phyloP scores from a whole-genome alignment of 2,329 filamentous ascomycete species.

The Neonectria hederae region DNA sequence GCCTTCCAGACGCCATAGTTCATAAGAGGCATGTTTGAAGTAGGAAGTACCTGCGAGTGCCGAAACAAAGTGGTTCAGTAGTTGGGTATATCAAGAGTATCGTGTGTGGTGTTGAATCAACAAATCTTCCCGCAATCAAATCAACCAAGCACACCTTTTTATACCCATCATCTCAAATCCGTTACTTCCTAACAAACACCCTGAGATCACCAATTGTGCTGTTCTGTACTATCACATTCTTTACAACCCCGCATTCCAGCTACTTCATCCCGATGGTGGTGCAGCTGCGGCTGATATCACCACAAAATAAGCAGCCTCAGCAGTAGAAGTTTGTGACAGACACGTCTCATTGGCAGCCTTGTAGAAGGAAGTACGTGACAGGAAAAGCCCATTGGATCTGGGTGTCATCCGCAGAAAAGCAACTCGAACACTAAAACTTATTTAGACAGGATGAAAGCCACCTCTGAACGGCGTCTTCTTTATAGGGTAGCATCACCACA shows the following conservation, averaged over 20 bases:
- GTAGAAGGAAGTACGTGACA: neutral
- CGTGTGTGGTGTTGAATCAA: neutral
- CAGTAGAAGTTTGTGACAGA: neutral
- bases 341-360: neutral
- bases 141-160: neutral
- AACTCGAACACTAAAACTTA: neutral
- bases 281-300: neutral
- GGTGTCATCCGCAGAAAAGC: neutral
- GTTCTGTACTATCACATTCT: neutral
- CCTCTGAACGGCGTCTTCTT: neutral
- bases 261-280: neutral
- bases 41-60: neutral
- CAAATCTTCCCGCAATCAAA: neutral
- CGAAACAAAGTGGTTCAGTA: neutral
- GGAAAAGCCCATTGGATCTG: neutral
- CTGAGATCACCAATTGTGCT: neutral
- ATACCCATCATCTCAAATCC: neutral
- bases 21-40: slow-evolving; percentile 12
- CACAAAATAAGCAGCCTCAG: slow-evolving; percentile 3
- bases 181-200: too few species aligned
- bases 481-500: neutral
- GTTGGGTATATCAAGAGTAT: neutral
- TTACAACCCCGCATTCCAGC: neutral
- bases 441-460: neutral
- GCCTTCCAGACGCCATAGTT: slow-evolving; percentile 27